Evolutionary conservation across 208 protist species (phyloP), one percentile per base, ranked within the genome.

Genomic region (Cochliopodium minus): DNA sequence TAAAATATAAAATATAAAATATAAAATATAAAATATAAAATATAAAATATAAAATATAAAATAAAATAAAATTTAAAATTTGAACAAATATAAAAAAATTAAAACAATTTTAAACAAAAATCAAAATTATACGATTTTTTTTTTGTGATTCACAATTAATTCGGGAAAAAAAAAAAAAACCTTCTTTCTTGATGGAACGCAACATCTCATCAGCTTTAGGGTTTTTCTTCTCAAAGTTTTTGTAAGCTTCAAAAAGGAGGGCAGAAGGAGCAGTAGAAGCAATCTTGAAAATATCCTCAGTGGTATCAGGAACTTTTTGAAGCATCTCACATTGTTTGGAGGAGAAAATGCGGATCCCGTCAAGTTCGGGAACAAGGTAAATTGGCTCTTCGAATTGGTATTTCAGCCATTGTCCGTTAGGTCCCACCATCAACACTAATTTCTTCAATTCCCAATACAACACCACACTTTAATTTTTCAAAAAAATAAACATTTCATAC

Each of bases 371-470:
- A 11, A 36, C 22, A 9, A 59, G 20, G 13, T 47, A n/a, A 35
- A 59, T 52, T 29, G 55, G 38, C 30, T 23, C 35, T 13, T 59
- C 55, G 32, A 29, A 59, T 36, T 17, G 13, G 10, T 46, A 59
- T 32, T 43, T 59, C 1, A 22, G 10, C 29, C 32, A 47, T 4
- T 59, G 34, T 17, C 55, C 55, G 32, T 30, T 53, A 10, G 55
- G 55, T 42, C 38, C 35, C 28, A 59, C 43, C 55, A 59, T 59
- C 1, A 59, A 23, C 2, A 30, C 46, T 59, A 29, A 59, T 1
- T 42, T 59, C 36, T 28, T 58, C 33, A 26, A 33, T 30, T 46
- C 38, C 55, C 55, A 59, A 59, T 53, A 50, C 17, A 59, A 59
- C 17, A 32, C 39, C 25, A 59, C 33, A 33, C 46, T n/a, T n/a